A percentile compares a stretch with the other conserved stretches of the same genome.
phyloP scores from a whole-genome alignment of 139 green algal genomes.

The Coelastrella sp. region DNA sequence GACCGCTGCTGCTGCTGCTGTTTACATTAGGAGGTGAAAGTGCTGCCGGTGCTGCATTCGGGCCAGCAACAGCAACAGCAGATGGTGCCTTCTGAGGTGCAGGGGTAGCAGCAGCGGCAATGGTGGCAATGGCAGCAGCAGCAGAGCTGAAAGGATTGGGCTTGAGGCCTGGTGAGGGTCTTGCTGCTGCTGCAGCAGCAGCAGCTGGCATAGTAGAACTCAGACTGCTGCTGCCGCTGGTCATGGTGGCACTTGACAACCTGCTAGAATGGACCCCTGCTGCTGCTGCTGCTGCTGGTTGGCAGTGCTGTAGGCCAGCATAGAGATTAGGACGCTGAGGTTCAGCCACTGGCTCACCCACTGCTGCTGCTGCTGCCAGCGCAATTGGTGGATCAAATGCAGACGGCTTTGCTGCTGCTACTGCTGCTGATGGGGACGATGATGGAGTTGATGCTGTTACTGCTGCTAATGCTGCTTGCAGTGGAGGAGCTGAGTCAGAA shows the following conservation, averaged over 20 bases:
- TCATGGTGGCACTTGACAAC: not conserved
- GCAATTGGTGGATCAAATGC: not conserved
- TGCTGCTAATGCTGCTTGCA: not conserved
- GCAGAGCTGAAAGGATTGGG: not conserved
- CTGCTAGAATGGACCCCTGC: not conserved
- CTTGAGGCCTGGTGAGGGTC: not conserved
- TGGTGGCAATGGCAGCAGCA: constrained; percentile 6
- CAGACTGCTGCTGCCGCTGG: not conserved
- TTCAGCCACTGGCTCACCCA: not conserved
- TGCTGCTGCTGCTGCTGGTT: not conserved
- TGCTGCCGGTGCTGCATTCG: not conserved
- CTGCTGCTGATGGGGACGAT: no score
- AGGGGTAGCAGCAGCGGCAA: not conserved
- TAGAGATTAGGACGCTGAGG: not conserved
- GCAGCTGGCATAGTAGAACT: not conserved
- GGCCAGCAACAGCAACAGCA: not conserved
- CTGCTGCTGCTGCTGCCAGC: constrained; percentile 6
- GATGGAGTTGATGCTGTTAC: not conserved
- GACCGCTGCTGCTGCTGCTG: not conserved
- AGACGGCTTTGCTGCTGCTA: not conserved
- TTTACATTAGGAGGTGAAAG: not conserved
- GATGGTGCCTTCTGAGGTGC: not conserved
- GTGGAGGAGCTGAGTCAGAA: not conserved
- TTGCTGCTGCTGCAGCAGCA: not conserved
- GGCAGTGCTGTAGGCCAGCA: not conserved